Evolutionary conservation across 345 rosid species (phyloP).

Genomic region (Ricinus communis): DNA sequence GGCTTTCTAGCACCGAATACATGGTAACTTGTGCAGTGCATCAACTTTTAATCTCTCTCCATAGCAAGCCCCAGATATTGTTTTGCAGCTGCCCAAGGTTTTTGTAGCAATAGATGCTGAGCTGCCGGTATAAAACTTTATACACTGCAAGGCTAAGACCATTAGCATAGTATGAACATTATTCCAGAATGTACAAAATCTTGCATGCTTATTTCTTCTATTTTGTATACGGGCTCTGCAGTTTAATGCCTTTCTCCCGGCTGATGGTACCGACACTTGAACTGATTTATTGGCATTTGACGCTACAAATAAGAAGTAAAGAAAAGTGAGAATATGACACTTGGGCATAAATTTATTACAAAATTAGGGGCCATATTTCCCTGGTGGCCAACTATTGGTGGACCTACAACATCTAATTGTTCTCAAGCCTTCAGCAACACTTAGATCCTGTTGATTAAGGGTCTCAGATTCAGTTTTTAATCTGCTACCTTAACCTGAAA

Average conservation of each 20-base stretch:
- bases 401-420: neutral
- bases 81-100: neutral
- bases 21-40: neutral
- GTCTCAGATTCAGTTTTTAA: neutral
- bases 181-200: neutral
- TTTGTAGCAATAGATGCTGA: too few species aligned
- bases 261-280: neutral
- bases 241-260: neutral
- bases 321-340: neutral
- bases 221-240: neutral
- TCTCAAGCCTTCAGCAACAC: neutral
- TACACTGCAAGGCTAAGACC: neutral
- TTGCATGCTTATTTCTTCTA: neutral
- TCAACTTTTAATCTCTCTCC: too few species aligned
- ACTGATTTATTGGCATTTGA: neutral
- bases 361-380: neutral
- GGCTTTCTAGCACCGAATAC: neutral
- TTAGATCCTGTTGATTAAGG: neutral
- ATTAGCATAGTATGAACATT: neutral
- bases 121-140: neutral
- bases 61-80: too few species aligned
- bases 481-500: neutral
- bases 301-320: neutral
- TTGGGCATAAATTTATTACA: too few species aligned
- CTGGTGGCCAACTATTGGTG: neutral